These are phyloP conservation scores for Aristolochia contorta DNA, from an alignment of 164 flowering plant species.

Conservation along the genomic window DNA sequence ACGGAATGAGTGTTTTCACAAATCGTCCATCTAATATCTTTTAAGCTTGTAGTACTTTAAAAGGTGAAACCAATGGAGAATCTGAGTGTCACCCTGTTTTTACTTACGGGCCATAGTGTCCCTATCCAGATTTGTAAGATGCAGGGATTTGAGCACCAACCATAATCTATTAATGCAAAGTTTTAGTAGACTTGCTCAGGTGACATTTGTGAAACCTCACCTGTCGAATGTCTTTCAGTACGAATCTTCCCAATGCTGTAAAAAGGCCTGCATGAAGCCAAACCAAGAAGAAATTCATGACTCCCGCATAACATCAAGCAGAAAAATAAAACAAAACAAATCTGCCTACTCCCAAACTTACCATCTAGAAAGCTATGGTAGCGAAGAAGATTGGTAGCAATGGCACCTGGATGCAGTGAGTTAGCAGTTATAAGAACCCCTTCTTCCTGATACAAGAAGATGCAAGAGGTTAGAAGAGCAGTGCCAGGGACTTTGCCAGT, in stretches of 20 bases:
- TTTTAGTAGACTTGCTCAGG: not conserved
- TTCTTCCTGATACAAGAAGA: constrained; percentile 40
- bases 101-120: not conserved
- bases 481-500: no score
- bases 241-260: constrained; percentile 16
- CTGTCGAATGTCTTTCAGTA: constrained; percentile 54
- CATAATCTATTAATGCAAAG: not conserved
- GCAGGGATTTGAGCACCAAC: no score
- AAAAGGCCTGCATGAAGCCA: constrained; percentile 30
- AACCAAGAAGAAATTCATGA: not conserved
- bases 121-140: not conserved
- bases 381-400: constrained; percentile 36
- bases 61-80: no score
- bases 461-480: not conserved
- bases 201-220: constrained; percentile 14
- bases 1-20: not conserved
- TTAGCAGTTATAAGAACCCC: constrained; percentile 39
- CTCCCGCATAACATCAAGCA: not conserved
- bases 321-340: not conserved
- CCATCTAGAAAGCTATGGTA: constrained; percentile 26
- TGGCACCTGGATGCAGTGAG: constrained; percentile 48
- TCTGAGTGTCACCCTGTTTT: not conserved
- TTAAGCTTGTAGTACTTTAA: no score
- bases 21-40: no score
- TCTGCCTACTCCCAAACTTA: constrained; percentile 9